Base-by-base conservation (phyloP, 2,329 filamentous ascomycete species). In the Zymoseptoria tritici region DNA sequence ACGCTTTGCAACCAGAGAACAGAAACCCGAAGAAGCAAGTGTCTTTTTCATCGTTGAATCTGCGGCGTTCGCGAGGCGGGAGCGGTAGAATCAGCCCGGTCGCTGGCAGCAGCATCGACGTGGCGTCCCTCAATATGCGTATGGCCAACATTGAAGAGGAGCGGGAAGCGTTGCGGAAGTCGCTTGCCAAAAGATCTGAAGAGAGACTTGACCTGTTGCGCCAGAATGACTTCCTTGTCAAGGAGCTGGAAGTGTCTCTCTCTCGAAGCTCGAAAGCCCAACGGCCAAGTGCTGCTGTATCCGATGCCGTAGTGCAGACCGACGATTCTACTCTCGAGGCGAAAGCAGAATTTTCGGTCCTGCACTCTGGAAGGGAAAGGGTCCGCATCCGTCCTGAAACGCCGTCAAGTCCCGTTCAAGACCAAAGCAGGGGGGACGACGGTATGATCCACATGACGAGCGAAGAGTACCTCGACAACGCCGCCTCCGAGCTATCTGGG, bases 401-500 rank as follows among this genome's bases (percentile, higher is more conserved):
- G 19, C 64, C 61, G 4, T 46, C 64, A n/a, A 67, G 62, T 55
- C 63, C 62, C 2, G 58, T 58, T 11, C 22, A 57, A 11, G 49
- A 59, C 50, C 64, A 64, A 52, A 57, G 19, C 9, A 42, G 2
- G 16, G 60, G 62, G 13, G 64, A 66, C 20, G 58, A 63, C 36
- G 62, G 64, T 16, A 60, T 57, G 36, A 58, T 62, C 11, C 64
- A 61, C 65, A 64, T 63, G 56, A 60, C 62, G 16, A 56, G 60
- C 56, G 71, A 74, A 49, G 69, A 72, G n/a, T 74, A 74, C 53
- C 66, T 73, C 9, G 63, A 67, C n/a, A 65, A 69, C 46, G 69
- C 72, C 16, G 64, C 72, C 50, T 57, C 65, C 4, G 72, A 74
- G 52, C 67, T 73, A 7, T 71, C 68, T 3, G 70, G 73, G 51